Evolutionary conservation across 768 basidiomycete genomes (phyloP).

Genomic region (Stropharia rugosoannulata): DNA sequence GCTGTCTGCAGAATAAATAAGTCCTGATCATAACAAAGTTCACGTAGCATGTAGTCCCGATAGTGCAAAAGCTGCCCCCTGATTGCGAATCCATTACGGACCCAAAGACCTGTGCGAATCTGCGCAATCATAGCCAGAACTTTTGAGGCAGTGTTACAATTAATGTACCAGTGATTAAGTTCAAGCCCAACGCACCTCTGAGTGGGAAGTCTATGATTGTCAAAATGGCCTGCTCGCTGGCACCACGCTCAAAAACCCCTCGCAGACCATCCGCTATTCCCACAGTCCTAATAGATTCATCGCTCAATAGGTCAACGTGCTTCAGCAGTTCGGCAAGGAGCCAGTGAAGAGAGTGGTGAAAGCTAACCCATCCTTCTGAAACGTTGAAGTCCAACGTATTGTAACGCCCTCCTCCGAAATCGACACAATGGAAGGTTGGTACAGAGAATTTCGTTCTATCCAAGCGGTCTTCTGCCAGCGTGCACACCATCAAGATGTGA

Average conservation of each 20-base stretch:
- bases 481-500: constrained; percentile 72
- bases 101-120: constrained; percentile 94
- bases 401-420: constrained; percentile 59
- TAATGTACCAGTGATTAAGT: not conserved
- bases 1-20: constrained; percentile 87
- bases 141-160: constrained; percentile 24
- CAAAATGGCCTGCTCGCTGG: constrained; percentile 67
- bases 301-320: constrained; percentile 67
- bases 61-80: constrained; percentile 95
- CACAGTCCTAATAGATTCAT: constrained; percentile 48
- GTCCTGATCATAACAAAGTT: constrained; percentile 95
- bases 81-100: constrained; percentile 94
- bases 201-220: constrained; percentile 87
- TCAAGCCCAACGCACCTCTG: constrained; percentile 55
- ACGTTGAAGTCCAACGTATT: constrained; percentile 79
- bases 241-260: constrained; percentile 60
- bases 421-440: constrained; percentile 63
- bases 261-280: constrained; percentile 55
- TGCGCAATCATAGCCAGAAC: constrained; percentile 92
- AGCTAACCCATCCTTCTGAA: constrained; percentile 80
- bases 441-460: constrained; percentile 66
- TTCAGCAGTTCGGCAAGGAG: constrained; percentile 87
- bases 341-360: constrained; percentile 93
- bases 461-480: constrained; percentile 61
- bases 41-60: constrained; percentile 92